phyloP scores from a whole-genome alignment of 345 rosid species.

The Camelina neglecta region DNA sequence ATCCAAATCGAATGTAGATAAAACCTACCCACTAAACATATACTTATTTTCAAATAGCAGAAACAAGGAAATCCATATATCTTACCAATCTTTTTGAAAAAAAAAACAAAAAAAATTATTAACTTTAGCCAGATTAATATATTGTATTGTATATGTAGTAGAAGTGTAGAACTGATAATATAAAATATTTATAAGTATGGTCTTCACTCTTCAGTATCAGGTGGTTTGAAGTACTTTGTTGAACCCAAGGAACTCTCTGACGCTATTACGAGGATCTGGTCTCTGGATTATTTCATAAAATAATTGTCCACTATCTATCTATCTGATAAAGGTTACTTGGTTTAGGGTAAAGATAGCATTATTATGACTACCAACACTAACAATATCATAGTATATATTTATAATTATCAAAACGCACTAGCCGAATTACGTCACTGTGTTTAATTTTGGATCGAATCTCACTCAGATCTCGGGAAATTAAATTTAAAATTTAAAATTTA shows the following conservation, averaged over 20 bases:
- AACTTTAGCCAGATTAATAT: conserved; percentile 2
- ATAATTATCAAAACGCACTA: conserved; percentile 7
- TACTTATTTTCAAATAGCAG: background rate
- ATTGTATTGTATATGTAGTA: background rate
- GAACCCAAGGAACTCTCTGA: conserved; percentile 33
- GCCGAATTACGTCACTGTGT: no score
- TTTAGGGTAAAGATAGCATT: conserved; percentile 14
- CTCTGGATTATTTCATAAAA: background rate
- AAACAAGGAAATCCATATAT: conserved; percentile 3
- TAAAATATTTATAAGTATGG: conserved; percentile 15
- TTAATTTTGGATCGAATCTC: no score
- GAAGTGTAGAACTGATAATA: conserved; percentile 1
- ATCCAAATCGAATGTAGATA: conserved; percentile 6
- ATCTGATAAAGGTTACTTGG: conserved; percentile 14
- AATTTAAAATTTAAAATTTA: no score
- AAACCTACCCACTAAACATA: conserved; percentile 25
- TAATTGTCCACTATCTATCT: conserved; percentile 15
- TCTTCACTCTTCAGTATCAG: conserved; percentile 19
- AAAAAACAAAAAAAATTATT: background rate
- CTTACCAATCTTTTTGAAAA: background rate
- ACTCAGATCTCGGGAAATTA: no score
- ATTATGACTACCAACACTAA: background rate
- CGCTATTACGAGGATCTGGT: conserved; percentile 38
- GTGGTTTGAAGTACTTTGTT: conserved; percentile 34
- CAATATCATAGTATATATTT: background rate